Conservation (phyloP, 768 basidiomycete genomes). For the Trametes maxima region DNA sequence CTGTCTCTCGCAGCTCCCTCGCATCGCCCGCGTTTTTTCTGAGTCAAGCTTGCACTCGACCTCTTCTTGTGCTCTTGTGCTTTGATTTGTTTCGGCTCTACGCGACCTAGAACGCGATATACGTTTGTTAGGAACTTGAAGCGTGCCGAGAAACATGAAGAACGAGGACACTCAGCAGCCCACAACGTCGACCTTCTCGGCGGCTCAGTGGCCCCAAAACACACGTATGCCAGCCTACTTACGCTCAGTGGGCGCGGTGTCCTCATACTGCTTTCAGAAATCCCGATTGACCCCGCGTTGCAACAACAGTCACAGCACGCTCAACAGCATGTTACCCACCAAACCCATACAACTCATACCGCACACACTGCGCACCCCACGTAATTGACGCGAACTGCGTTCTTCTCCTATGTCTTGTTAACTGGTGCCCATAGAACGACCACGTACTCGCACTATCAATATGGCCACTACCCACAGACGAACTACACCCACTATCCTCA, state of each 20-base stretch:
- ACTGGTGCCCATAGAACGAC: slow-evolving; percentile 13
- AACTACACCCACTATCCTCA: slow-evolving; percentile 50
- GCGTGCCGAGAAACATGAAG: slow-evolving; percentile 39
- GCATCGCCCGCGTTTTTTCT: too few relatives aligned
- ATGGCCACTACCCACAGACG: slow-evolving; percentile 41
- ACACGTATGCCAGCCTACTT: slow-evolving; percentile 34
- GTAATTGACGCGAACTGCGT: slow-evolving; percentile 11
- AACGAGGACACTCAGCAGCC: slow-evolving; percentile 39
- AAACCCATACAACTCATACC: slow-evolving; percentile 14
- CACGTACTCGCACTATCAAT: slow-evolving; percentile 41
- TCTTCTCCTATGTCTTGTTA: not conserved
- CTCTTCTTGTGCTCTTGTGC: not conserved
- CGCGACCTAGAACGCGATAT: too few relatives aligned
- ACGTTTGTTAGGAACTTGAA: not conserved
- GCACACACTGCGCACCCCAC: slow-evolving; percentile 13
- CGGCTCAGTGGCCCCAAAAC: slow-evolving; percentile 42
- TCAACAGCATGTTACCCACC: slow-evolving; percentile 14
- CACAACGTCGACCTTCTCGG: slow-evolving; percentile 37
- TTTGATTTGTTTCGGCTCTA: not conserved
- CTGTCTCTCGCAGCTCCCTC: not conserved
- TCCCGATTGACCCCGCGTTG: slow-evolving; percentile 68
- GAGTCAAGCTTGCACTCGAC: not conserved
- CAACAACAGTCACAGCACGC: slow-evolving; percentile 38
- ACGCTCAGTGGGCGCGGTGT: not conserved
- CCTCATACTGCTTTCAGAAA: slow-evolving; percentile 41